Conservation (phyloP, 139 green algal genomes). For the Chlamydomonas sp. region DNA sequence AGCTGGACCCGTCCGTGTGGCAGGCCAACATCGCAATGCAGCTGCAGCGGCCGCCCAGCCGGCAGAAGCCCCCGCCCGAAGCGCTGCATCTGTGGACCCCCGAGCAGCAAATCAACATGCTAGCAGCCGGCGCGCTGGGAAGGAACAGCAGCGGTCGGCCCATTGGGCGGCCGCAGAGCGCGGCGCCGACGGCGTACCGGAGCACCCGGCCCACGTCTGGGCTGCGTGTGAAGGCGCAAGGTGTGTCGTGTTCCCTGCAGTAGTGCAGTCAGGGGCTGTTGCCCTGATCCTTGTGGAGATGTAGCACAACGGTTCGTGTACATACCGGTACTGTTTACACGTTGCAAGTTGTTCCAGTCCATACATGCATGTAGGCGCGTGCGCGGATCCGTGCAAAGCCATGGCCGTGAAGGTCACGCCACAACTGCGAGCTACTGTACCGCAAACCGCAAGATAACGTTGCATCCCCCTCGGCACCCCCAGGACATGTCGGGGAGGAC, state of each 20-base stretch:
- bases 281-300: background rate
- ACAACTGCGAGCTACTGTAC: no score
- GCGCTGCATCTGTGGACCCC: conserved; percentile 64
- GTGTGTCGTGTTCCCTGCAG: background rate
- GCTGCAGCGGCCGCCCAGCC: conserved; percentile 60
- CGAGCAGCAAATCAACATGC: conserved; percentile 34
- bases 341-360: background rate
- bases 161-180: conserved; percentile 40
- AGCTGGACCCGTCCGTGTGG: conserved; percentile 54
- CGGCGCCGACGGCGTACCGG: conserved; percentile 33
- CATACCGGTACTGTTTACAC: background rate
- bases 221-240: conserved; percentile 31
- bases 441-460: background rate
- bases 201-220: conserved; percentile 11
- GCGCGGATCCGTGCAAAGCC: no score
- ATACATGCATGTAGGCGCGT: no score
- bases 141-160: conserved; percentile 1
- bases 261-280: background rate
- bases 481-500: conserved; percentile 29
- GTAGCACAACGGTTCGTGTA: no score
- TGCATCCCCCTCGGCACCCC: background rate
- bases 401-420: no score
- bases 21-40: conserved; percentile 46
- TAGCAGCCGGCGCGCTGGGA: conserved; percentile 17
- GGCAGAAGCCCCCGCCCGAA: conserved; percentile 62